Conservation (phyloP, 495 filamentous ascomycete species). For the Bryoglossum gracile region DNA sequence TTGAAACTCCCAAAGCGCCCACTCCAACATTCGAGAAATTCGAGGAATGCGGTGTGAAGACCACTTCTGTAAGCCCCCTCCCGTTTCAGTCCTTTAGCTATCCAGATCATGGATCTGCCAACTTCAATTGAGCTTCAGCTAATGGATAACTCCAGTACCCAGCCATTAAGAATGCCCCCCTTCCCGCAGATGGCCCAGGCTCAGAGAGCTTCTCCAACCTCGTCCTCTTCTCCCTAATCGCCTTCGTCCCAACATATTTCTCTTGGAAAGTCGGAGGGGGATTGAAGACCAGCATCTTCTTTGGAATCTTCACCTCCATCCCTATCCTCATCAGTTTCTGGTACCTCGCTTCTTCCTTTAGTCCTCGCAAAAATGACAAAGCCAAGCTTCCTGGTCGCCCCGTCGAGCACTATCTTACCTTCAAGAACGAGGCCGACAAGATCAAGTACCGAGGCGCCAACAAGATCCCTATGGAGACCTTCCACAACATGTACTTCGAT, state of each 20-base stretch:
- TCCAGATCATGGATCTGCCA: neutral
- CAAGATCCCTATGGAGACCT: slow-evolving; percentile 81
- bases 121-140: slow-evolving; percentile 23
- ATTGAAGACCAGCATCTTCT: slow-evolving; percentile 63
- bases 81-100: slow-evolving; percentile 1
- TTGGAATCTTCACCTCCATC: slow-evolving; percentile 54
- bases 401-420: slow-evolving; percentile 77
- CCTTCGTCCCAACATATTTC: slow-evolving; percentile 57
- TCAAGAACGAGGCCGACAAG: slow-evolving; percentile 67
- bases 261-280: slow-evolving; percentile 64
- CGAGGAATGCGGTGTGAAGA: slow-evolving; percentile 65
- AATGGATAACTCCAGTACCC: slow-evolving; percentile 49
- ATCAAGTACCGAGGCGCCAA: slow-evolving; percentile 66
- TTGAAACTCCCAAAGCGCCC: slow-evolving; percentile 65
- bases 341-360: slow-evolving; percentile 55
- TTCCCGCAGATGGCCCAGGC: slow-evolving; percentile 69
- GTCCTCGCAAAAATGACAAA: slow-evolving; percentile 73
- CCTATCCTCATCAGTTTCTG: slow-evolving; percentile 69
- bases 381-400: slow-evolving; percentile 67
- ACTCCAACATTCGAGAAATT: slow-evolving; percentile 48
- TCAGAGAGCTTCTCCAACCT: slow-evolving; percentile 63
- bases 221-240: slow-evolving; percentile 50
- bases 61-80: slow-evolving; percentile 50
- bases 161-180: slow-evolving; percentile 71
- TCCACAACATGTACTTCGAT: slow-evolving; percentile 86